Percentiles rank a stretch among this genome's conserved stretches.
Conservation (phyloP, 768 basidiomycete species). For the Russula emetica region DNA sequence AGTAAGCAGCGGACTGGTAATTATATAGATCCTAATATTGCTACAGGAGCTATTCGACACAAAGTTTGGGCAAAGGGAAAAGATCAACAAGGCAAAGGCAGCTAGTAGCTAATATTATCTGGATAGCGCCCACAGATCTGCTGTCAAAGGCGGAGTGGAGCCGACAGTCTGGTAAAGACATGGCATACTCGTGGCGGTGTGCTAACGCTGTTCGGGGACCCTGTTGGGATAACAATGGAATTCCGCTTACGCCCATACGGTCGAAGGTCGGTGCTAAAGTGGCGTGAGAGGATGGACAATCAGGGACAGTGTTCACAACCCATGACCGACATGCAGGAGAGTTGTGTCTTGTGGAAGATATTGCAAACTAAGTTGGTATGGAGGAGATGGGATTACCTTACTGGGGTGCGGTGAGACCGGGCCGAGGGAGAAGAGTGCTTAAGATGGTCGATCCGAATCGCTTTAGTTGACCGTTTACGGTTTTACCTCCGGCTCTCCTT, state of each 20-base stretch:
- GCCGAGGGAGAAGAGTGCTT: neutral
- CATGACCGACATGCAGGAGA: neutral
- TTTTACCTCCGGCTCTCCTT: neutral
- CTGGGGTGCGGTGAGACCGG: neutral
- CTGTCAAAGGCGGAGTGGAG: neutral
- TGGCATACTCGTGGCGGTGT: neutral
- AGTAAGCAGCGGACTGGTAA: conserved; percentile 30
- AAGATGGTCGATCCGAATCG: neutral
- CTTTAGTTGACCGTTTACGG: too few species aligned
- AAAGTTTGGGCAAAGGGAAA: conserved; percentile 84
- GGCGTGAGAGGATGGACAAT: neutral
- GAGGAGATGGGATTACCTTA: too few species aligned
- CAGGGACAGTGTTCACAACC: neutral
- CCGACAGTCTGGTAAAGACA: neutral
- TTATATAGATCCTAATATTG: conserved; percentile 16
- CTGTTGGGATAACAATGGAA: too few species aligned
- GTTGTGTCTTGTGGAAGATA: neutral
- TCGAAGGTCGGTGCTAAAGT: neutral
- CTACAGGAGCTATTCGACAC: conserved; percentile 80
- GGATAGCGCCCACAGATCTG: neutral
- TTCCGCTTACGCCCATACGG: neutral
- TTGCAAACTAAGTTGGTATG: too few species aligned
- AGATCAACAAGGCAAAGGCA: conserved; percentile 67
- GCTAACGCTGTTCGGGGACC: neutral
- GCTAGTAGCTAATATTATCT: conserved; percentile 17